Base-by-base conservation (phyloP, 208 protist genomes). In the Leishmania tropica region DNA sequence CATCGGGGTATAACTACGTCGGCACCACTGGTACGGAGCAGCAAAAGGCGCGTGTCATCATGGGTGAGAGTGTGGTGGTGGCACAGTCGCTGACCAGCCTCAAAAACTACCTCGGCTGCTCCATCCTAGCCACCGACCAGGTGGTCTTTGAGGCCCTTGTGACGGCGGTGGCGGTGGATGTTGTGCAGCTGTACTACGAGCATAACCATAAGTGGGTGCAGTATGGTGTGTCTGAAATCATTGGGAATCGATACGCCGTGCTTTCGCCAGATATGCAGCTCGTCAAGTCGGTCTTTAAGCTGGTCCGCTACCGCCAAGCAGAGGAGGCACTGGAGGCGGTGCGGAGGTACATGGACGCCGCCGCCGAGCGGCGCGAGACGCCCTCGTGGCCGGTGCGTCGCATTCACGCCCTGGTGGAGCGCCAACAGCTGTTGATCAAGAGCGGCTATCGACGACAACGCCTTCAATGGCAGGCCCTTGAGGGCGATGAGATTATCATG, bases 21-120 rank as follows among this genome's bases (percentile, higher is more conserved):
- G 86, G 90, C 65, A 94, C 88, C 37, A 90, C 89, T 37, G 90
- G 90, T 67, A 92, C 90, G n/a, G 84, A 90, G 24, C 79, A 86
- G 58, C 90, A 89, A 56, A 89, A 88, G 80, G 90, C 90, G 31
- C 86, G 85, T 60, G 85, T 92, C 6, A 86, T 94, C 35, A 80
- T 83, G 11, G 88, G 90, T 42, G 86, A 89, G 53, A 79, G 80
- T 58, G 83, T 92, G 17, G 78, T 78, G 17, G 81, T 92, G 15
- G 90, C 86, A 4, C 81, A 81, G 31, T 73, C 75, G 8, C 71
- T 94, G 37, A 75, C 81, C 4, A 79, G 47, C 3, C 87, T 94
- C 62, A 53, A 77, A 28, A n/a, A 75, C 72, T 85, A 80, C 71
- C 83, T 92, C 54, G 88, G 81, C 51, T 75, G 48, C 40, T 78